Conservation (phyloP, 2,329 filamentous ascomycete species). For the Cladorrhinum sp. region DNA sequence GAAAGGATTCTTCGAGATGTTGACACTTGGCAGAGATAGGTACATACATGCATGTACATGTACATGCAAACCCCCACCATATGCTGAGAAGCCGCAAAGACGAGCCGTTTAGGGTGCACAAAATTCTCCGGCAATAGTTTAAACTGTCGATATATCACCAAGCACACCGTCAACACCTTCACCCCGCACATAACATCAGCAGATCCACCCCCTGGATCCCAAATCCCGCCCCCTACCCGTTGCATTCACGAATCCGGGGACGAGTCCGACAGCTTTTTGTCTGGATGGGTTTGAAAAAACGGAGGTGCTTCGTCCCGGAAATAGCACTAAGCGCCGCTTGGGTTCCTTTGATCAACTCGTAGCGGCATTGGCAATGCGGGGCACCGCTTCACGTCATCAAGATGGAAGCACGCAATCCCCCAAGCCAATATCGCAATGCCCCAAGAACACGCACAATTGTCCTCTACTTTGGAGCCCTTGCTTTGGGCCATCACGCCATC, state of each 20-base stretch:
- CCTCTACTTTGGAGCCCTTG: neutral
- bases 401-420: conserved; percentile 23
- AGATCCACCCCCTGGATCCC: neutral
- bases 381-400: conserved; percentile 12
- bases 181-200: neutral
- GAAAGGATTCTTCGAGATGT: too few species aligned
- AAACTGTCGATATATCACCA: too few species aligned
- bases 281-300: neutral
- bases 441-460: neutral
- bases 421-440: conserved; percentile 19
- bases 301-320: neutral
- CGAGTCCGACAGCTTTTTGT: neutral
- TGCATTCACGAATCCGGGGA: neutral
- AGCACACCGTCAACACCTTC: neutral
- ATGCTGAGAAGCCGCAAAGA: too few species aligned
- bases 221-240: too few species aligned
- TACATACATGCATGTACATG: too few species aligned
- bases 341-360: conserved; percentile 3
- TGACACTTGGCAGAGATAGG: too few species aligned
- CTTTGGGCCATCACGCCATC: conserved; percentile 6
- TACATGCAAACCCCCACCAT: too few species aligned
- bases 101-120: too few species aligned
- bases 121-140: too few species aligned
- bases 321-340: neutral
- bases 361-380: conserved; percentile 14